Evolutionary conservation across 768 basidiomycete species (phyloP), one percentile per base, ranked within the genome.

Genomic region (Cyclocybe aegerita): DNA sequence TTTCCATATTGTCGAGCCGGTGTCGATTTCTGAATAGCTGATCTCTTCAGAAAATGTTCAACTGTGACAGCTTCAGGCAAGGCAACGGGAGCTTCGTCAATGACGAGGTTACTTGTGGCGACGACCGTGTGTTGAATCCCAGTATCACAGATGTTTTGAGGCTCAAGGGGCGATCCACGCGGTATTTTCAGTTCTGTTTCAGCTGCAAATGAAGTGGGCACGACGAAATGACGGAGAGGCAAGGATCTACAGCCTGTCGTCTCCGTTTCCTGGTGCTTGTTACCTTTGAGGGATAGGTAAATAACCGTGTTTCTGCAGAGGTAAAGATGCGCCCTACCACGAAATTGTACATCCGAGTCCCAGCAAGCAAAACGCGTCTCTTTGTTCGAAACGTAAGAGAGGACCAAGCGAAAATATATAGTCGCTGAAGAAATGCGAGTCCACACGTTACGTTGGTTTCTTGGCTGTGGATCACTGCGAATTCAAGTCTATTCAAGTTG

Each of bases 241-340:
- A 73, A n/a, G 72, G 70, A 50, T 74, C 72, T 32, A 72, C 54
- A 16, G 71, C 68, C n/a, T 57, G 57, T 9, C 66, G 62, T 35
- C 58, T 65, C 10, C 70, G 66, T 48, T 62, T 68, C 30, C 65
- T 23, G 23, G 23, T 5, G 23, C 5, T 23, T 23, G 23, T 23
- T 23, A 23, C 23, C 23, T 23, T 23, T 5, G 5, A 23, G 23
- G 23, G 23, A 23, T 23, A 23, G 4, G 23, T 23, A 23, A 23
- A 23, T 23, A 23, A 23, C 5, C 23, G 5, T 23, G 23, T 23
- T 23, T 23, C 23, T 5, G 23, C 23, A 23, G 23, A 23, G 5
- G 23, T 23, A 23, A 23, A 23, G 23, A 23, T 23, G 5, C 23
- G 23, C 23, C 23, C 23, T 23, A 23, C 23, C 23, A 23, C 23